These are phyloP conservation scores for Aphanomyces cochlioides DNA, from an alignment of 352 stramenopile species.

Conservation along the genomic window DNA sequence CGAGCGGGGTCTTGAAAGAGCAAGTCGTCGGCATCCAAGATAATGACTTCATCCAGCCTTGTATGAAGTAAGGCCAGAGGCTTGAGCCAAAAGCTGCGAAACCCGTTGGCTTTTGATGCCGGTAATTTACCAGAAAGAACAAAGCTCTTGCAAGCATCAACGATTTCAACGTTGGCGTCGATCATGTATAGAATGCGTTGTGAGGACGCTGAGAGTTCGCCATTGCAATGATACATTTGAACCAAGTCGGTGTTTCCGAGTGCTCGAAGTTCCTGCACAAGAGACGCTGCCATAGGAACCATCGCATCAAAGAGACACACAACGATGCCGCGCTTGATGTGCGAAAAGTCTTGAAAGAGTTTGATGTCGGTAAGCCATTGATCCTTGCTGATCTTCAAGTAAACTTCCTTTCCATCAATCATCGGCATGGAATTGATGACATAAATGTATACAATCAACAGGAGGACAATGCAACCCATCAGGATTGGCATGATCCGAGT, in stretches of 20 bases:
- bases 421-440: conserved; percentile 3
- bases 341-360: conserved; percentile 13
- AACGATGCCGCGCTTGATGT: conserved; percentile 37
- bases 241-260: conserved; percentile 43
- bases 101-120: not conserved
- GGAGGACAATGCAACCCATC: not conserved
- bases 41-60: conserved; percentile 43
- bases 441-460: conserved; percentile 15
- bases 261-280: conserved; percentile 40
- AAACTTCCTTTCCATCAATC: conserved; percentile 9
- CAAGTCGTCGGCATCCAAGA: conserved; percentile 55
- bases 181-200: conserved; percentile 31
- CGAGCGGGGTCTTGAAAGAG: conserved; percentile 45
- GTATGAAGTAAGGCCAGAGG: conserved; percentile 43
- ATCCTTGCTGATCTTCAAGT: conserved; percentile 1
- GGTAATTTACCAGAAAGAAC: conserved; percentile 5
- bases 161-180: conserved; percentile 11
- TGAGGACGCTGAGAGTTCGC: conserved; percentile 36
- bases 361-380: conserved; percentile 12
- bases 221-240: conserved; percentile 41
- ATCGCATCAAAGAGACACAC: conserved; percentile 40
- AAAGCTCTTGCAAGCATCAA: conserved; percentile 24
- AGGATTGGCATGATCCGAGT: conserved; percentile 3
- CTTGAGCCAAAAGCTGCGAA: conserved; percentile 30
- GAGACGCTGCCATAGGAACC: conserved; percentile 39